Evolutionary conservation across 352 stramenopile genomes (phyloP), one percentile per base, ranked within the genome.

Genomic region (Blastocystis sp.): DNA sequence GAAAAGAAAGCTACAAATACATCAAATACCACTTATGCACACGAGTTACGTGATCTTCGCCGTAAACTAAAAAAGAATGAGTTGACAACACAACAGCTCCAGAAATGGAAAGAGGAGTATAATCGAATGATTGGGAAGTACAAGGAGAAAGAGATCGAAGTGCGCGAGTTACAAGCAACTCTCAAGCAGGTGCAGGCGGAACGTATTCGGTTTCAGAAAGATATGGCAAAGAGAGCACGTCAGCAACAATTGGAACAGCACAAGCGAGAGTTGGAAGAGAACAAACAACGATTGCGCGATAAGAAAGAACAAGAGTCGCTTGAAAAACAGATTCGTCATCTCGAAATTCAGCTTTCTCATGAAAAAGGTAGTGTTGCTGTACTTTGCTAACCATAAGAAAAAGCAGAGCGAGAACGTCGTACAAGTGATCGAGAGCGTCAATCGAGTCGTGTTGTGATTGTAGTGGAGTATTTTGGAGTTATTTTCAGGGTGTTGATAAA

Each of bases 41-140:
- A 29, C n/a, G 50, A 69, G 50, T 6, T 90, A 39, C 43, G 18
- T 7, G 73, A 70, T 3, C 41, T 90, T 23, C 41, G 76, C 11
- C 45, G 59, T 26, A 43, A 66, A 39, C 53, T 90, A 73, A 62
- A 69, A 47, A 53, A 47, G n/a, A 90, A 90, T 43, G 87, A 90
- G 70, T 13, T 7, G 68, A 55, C 43, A 55, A 37, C 43, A 68
- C 29, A 29, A 26, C 84, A 47, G 34, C 53, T 77, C 34, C 26
- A 63, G 59, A 41, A 61, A 47, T 62, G 56, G 56, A 41, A 37
- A 7, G 11, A 26, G 6, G 61, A 76, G 29, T 62, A 70, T 34
- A 41, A 68, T 26, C 26, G 41, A 34, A 62, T 76, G 2, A 59
- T 79, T 37, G 18, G 3, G 23, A 88, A 50, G 13, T 56, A 43